phyloP scores from a whole-genome alignment of 2,329 filamentous ascomycete genomes.

The Aureobasidium uvarum region DNA sequence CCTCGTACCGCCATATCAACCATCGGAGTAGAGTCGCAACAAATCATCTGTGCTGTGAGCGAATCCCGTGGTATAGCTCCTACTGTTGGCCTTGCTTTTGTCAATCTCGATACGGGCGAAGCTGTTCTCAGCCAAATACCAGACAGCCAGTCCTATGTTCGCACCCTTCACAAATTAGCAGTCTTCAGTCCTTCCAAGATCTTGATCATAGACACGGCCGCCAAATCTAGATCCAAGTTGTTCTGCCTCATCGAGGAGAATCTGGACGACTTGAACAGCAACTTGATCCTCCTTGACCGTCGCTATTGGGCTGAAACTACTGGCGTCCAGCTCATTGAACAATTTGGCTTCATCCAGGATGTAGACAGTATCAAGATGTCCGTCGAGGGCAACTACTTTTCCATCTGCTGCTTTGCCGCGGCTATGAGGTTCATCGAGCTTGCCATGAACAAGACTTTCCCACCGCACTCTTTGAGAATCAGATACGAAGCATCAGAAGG shows the following conservation, averaged over 20 bases:
- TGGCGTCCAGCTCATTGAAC: constrained; percentile 74
- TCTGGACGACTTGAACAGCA: constrained; percentile 57
- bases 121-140: constrained; percentile 85
- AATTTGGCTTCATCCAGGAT: constrained; percentile 76
- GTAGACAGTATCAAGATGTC: constrained; percentile 77
- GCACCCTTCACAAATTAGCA: constrained; percentile 80
- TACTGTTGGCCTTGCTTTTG: constrained; percentile 78
- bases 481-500: constrained; percentile 85
- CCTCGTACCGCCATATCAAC: constrained; percentile 58
- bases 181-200: constrained; percentile 78
- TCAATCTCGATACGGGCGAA: constrained; percentile 83
- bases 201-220: constrained; percentile 71
- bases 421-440: constrained; percentile 77
- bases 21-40: constrained; percentile 59
- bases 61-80: constrained; percentile 86
- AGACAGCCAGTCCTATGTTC: constrained; percentile 88
- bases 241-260: constrained; percentile 72
- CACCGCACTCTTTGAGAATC: constrained; percentile 77
- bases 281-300: constrained; percentile 66
- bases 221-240: constrained; percentile 69
- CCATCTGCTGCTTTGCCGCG: constrained; percentile 79
- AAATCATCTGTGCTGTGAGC: constrained; percentile 82
- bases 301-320: constrained; percentile 78
- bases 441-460: constrained; percentile 65
- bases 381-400: constrained; percentile 79